These are phyloP conservation scores for Penicillium ochrochloron DNA, from an alignment of 495 filamentous ascomycete genomes.

Conservation along the genomic window DNA sequence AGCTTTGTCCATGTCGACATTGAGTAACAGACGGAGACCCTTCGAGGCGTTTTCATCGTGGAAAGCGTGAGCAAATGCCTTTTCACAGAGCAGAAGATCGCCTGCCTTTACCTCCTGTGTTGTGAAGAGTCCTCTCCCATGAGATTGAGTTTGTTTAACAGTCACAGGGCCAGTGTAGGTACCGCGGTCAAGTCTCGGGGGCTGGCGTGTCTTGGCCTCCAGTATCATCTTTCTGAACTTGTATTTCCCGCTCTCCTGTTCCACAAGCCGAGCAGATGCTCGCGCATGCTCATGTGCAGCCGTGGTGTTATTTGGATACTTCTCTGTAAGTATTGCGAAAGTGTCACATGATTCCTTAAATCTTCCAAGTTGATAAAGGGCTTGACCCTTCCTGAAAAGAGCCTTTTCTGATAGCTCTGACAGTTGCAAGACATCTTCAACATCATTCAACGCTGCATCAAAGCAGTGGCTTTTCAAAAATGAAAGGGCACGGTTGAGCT, in stretches of 20 bases:
- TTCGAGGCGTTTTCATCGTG: slow-evolving; percentile 10
- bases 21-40: slow-evolving; percentile 37
- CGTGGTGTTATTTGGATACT: slow-evolving; percentile 35
- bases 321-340: slow-evolving; percentile 24
- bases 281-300: slow-evolving; percentile 19
- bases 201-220: slow-evolving; percentile 36
- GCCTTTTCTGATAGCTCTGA: slow-evolving; percentile 46
- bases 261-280: slow-evolving; percentile 27
- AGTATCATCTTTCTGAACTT: slow-evolving; percentile 46
- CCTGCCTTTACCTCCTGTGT: slow-evolving; percentile 53
- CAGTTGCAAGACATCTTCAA: slow-evolving; percentile 35
- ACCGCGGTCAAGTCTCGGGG: slow-evolving; percentile 50
- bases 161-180: slow-evolving; percentile 45
- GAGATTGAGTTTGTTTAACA: slow-evolving; percentile 26
- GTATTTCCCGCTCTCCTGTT: slow-evolving; percentile 43
- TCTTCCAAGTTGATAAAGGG: slow-evolving; percentile 49
- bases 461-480: slow-evolving; percentile 49
- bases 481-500: slow-evolving; percentile 53
- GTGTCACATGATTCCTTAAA: slow-evolving; percentile 42
- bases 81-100: slow-evolving; percentile 60
- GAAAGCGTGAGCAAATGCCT: slow-evolving; percentile 52
- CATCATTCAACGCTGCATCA: slow-evolving; percentile 52
- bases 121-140: slow-evolving; percentile 54
- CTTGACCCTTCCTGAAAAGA: slow-evolving; percentile 50
- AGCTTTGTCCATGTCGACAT: slow-evolving; percentile 32